phyloP scores from a whole-genome alignment of 106 monocot genomes.

The Phalaenopsis equestris region DNA sequence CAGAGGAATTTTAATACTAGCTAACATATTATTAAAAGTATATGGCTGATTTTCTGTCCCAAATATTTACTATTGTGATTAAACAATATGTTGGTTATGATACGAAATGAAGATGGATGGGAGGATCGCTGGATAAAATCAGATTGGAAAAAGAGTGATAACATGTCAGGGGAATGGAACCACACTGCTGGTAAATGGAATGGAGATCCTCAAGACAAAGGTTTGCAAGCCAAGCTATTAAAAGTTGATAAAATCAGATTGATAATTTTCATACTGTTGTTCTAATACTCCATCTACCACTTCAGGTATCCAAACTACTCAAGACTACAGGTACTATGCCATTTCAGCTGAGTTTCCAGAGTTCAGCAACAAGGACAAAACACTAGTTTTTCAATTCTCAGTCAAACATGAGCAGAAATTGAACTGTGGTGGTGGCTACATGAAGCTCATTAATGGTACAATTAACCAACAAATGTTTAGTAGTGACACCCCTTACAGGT shows the following conservation, averaged over 20 bases:
- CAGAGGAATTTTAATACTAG: too few relatives aligned
- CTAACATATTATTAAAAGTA: too few relatives aligned
- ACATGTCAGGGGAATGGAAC: conserved; percentile 29
- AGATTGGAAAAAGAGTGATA: conserved; percentile 37
- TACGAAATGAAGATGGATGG: conserved; percentile 23
- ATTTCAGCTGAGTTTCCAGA: conserved; percentile 67
- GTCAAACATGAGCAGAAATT: conserved; percentile 87
- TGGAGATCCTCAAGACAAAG: conserved; percentile 31
- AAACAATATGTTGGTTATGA: background rate
- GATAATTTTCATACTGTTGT: background rate
- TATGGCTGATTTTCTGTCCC: too few relatives aligned
- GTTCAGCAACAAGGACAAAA: conserved; percentile 63
- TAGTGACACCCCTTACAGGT: conserved; percentile 74
- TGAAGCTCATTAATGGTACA: conserved; percentile 70
- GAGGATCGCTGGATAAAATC: conserved; percentile 26
- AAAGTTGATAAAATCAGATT: background rate
- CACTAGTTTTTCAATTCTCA: conserved; percentile 59
- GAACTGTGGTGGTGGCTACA: conserved; percentile 78
- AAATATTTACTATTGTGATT: background rate
- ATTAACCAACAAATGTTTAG: conserved; percentile 66
- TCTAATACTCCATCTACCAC: background rate
- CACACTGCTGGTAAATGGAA: conserved; percentile 34
- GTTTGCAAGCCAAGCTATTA: conserved; percentile 1
- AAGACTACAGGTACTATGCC: conserved; percentile 56
- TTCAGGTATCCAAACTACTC: conserved; percentile 59